Evolutionary conservation across 2,329 filamentous ascomycete species (phyloP).

Genomic region (Claviceps humidiphila): DNA sequence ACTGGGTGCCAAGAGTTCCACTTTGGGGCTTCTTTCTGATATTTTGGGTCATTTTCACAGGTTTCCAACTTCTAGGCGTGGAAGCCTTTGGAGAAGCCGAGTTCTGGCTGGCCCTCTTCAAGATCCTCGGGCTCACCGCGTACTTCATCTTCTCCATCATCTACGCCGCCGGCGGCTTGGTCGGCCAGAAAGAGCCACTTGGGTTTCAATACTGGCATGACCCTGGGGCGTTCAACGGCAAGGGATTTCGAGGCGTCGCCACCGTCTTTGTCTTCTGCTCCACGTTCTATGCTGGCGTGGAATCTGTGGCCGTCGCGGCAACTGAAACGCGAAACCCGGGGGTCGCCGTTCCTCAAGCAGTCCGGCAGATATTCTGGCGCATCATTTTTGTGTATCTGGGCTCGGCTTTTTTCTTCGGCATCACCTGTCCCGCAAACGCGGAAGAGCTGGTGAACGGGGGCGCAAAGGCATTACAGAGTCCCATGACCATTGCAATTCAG

Average conservation of each 20-base stretch:
- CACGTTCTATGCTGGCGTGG: conserved; percentile 57
- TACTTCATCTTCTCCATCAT: conserved; percentile 65
- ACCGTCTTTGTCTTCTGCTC: conserved; percentile 57
- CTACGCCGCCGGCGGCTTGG: conserved; percentile 54
- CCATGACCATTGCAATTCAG: conserved; percentile 61
- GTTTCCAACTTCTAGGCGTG: conserved; percentile 58
- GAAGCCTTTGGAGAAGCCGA: conserved; percentile 67
- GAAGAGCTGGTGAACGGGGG: conserved; percentile 46
- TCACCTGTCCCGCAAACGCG: conserved; percentile 59
- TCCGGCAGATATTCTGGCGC: conserved; percentile 47
- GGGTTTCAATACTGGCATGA: conserved; percentile 61
- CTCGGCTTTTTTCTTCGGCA: conserved; percentile 59
- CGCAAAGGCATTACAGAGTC: conserved; percentile 53
- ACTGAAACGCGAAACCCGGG: conserved; percentile 47
- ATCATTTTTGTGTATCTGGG: conserved; percentile 55
- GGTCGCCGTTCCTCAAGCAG: conserved; percentile 41
- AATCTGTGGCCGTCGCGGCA: conserved; percentile 48
- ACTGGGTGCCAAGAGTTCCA: conserved; percentile 49
- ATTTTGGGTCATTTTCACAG: conserved; percentile 60
- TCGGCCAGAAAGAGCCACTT: conserved; percentile 41
- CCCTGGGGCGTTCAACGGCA: conserved; percentile 52
- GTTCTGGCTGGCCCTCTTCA: conserved; percentile 65
- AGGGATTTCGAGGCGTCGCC: conserved; percentile 54
- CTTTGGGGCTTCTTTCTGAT: conserved; percentile 58
- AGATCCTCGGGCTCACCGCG: conserved; percentile 54